phyloP scores from a whole-genome alignment of 306 rosid species.

The Sicyos edulis region DNA sequence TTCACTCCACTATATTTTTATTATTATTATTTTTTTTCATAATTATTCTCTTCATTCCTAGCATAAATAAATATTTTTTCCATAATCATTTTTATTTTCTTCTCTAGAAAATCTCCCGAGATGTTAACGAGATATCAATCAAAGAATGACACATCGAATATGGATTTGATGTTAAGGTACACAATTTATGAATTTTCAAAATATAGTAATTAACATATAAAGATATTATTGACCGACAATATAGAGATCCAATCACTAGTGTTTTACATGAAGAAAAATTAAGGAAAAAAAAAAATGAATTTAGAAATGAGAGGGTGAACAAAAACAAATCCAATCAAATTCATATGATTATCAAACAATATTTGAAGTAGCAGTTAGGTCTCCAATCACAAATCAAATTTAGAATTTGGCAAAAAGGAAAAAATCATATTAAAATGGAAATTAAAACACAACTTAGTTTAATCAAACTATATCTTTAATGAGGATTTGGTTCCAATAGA shows the following conservation, averaged over 20 bases:
- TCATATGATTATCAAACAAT: neutral
- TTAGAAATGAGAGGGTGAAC: neutral
- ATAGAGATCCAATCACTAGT: neutral
- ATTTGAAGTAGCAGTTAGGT: neutral
- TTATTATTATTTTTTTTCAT: too few relatives aligned
- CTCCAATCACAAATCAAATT: neutral
- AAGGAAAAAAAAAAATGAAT: neutral
- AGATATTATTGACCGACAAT: neutral
- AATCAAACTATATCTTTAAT: conserved; percentile 11
- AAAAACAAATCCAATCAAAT: neutral
- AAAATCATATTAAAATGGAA: neutral
- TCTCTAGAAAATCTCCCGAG: too few relatives aligned
- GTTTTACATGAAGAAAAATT: neutral
- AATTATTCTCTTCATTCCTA: too few relatives aligned
- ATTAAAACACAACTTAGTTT: neutral
- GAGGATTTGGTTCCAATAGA: conserved; percentile 13
- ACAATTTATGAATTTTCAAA: too few relatives aligned
- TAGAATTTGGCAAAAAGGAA: neutral
- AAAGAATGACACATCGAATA: neutral
- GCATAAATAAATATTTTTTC: too few relatives aligned
- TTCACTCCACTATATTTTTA: too few relatives aligned
- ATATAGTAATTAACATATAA: too few relatives aligned
- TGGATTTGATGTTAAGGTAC: neutral
- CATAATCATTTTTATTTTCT: too few relatives aligned
- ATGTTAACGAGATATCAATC: neutral